Conservation (phyloP, 805 yeast genomes). For the Metschnikowia vanudenii region DNA sequence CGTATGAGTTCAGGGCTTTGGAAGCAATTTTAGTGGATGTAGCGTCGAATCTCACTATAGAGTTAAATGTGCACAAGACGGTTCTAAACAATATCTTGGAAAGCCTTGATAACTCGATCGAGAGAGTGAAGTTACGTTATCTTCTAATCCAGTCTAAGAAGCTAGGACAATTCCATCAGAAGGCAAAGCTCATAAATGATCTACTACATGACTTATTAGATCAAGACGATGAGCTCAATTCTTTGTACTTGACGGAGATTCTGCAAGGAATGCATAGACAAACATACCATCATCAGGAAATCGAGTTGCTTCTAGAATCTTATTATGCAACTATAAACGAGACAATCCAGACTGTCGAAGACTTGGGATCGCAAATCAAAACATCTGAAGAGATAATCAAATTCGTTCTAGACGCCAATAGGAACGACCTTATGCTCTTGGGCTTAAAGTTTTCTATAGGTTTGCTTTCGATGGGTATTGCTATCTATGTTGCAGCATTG, state of each 20-base stretch:
- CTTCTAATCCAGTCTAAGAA: slow-evolving; percentile 82
- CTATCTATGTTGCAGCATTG: slow-evolving; percentile 77
- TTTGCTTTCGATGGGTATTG: slow-evolving; percentile 74
- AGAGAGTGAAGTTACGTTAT: slow-evolving; percentile 73
- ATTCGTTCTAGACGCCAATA: slow-evolving; percentile 86
- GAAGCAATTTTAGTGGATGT: slow-evolving; percentile 85
- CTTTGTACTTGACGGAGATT: slow-evolving; percentile 71
- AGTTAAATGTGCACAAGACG: slow-evolving; percentile 79
- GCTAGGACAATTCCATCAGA: slow-evolving; percentile 78
- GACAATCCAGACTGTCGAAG: slow-evolving; percentile 85
- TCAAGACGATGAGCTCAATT: slow-evolving; percentile 83
- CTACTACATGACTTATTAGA: slow-evolving; percentile 82
- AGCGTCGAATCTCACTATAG: slow-evolving; percentile 73
- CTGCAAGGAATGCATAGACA: slow-evolving; percentile 43
- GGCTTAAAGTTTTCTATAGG: slow-evolving; percentile 84
- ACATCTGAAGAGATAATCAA: slow-evolving; percentile 95
- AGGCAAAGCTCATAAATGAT: slow-evolving; percentile 77
- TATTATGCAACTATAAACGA: slow-evolving; percentile 91
- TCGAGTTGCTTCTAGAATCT: slow-evolving; percentile 85
- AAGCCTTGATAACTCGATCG: slow-evolving; percentile 81
- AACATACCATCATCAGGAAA: slow-evolving; percentile 75
- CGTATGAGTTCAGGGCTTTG: slow-evolving; percentile 88
- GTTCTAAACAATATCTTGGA: slow-evolving; percentile 69
- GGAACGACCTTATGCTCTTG: slow-evolving; percentile 88
- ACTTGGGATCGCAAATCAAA: slow-evolving; percentile 72